Evolutionary conservation across 1,284 basidiomycete species (phyloP).

Genomic region (Volvariella volvacea): DNA sequence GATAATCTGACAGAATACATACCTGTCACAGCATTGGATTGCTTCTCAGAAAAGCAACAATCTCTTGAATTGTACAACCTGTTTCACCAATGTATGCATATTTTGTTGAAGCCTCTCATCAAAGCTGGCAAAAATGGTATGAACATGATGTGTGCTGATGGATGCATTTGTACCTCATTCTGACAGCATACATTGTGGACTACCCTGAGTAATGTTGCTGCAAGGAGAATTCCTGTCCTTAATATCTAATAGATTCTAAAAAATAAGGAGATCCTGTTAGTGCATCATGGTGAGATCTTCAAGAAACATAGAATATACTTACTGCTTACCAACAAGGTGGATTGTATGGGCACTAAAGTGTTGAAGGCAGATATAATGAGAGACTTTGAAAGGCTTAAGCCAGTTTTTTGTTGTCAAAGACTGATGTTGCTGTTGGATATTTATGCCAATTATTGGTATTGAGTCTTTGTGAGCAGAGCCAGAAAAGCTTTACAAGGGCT

Average conservation of each 20-base stretch:
- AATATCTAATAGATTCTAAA: not conserved
- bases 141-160: conserved; percentile 27
- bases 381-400: no score
- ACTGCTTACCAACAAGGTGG: no score
- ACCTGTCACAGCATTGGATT: conserved; percentile 28
- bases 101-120: conserved; percentile 21
- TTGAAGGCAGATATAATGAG: no score
- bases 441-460: no score
- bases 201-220: conserved; percentile 36
- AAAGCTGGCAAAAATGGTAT: conserved; percentile 25
- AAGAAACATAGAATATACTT: no score
- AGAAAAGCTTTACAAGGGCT: no score
- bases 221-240: conserved; percentile 12
- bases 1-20: conserved; percentile 37
- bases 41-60: conserved; percentile 17
- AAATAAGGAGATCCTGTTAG: not conserved
- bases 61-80: conserved; percentile 13
- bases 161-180: conserved; percentile 25
- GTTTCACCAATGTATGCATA: conserved; percentile 33
- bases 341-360: no score
- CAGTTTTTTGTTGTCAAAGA: no score
- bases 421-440: no score
- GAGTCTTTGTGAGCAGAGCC: no score
- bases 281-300: not conserved
- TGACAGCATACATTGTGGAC: conserved; percentile 34